These are phyloP conservation scores for Ascodesmis nigricans DNA, from an alignment of 495 filamentous ascomycete species.

Conservation along the genomic window DNA sequence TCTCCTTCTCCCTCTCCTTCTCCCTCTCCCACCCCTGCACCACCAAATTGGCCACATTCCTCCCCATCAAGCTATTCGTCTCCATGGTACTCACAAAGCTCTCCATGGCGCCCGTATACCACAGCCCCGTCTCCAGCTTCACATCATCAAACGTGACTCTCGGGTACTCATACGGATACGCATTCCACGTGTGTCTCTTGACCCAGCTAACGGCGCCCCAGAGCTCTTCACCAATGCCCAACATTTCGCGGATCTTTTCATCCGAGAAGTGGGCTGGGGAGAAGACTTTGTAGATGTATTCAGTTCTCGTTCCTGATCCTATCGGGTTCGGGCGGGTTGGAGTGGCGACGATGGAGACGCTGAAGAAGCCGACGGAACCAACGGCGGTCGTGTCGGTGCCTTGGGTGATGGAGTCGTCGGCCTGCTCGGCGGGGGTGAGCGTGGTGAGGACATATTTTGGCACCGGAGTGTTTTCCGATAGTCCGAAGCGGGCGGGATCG, in stretches of 20 bases:
- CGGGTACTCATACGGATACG: slow-evolving; percentile 66
- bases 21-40: slow-evolving; percentile 36
- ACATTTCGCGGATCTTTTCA: slow-evolving; percentile 4
- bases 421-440: slow-evolving; percentile 35
- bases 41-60: slow-evolving; percentile 70
- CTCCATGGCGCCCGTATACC: slow-evolving; percentile 88
- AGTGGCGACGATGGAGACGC: slow-evolving; percentile 48
- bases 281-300: slow-evolving; percentile 94
- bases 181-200: slow-evolving; percentile 51
- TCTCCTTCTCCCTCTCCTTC: slow-evolving; percentile 22
- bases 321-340: not conserved
- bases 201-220: slow-evolving; percentile 70
- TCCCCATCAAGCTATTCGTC: slow-evolving; percentile 79
- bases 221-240: slow-evolving; percentile 4
- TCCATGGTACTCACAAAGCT: slow-evolving; percentile 96
- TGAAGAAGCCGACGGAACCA: slow-evolving; percentile 61
- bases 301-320: slow-evolving; percentile 22
- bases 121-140: slow-evolving; percentile 42
- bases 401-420: slow-evolving; percentile 23
- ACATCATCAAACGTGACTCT: slow-evolving; percentile 73
- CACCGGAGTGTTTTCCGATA: slow-evolving; percentile 29
- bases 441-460: slow-evolving; percentile 70
- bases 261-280: slow-evolving; percentile 39
- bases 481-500: slow-evolving; percentile 45
- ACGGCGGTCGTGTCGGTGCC: slow-evolving; percentile 31